Evolutionary conservation across 306 rosid species (phyloP).

Genomic region (Cucumis melo): DNA sequence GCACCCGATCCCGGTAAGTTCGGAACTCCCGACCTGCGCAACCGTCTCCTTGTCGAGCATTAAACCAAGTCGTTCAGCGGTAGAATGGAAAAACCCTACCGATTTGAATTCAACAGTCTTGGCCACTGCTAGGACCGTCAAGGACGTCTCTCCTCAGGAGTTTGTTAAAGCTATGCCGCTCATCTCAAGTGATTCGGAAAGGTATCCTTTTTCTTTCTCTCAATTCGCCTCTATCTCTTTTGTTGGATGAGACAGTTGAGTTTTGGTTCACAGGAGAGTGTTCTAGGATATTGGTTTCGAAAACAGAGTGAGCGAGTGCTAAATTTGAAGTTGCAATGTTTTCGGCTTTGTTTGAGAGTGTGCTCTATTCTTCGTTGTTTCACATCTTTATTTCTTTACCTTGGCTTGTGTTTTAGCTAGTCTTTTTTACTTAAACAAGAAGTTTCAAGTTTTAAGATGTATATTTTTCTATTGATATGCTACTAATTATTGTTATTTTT

Average conservation of each 20-base stretch:
- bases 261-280: background rate
- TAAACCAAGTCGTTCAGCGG: conserved; percentile 26
- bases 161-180: conserved; percentile 65
- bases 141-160: conserved; percentile 63
- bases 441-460: background rate
- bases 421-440: background rate
- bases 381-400: background rate
- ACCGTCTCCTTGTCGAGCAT: conserved; percentile 40
- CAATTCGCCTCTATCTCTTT: background rate
- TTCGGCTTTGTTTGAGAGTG: background rate
- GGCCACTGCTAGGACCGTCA: conserved; percentile 45
- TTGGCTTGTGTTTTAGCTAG: background rate
- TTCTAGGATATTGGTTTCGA: background rate
- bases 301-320: background rate
- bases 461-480: background rate
- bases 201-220: conserved; percentile 12
- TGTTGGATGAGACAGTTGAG: background rate
- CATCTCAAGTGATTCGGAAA: conserved; percentile 57
- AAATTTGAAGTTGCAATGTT: background rate
- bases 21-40: conserved; percentile 37
- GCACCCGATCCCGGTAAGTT: conserved; percentile 23
- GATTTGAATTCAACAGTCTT: conserved; percentile 22
- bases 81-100: conserved; percentile 29
- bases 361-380: background rate
- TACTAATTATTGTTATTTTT: background rate